Conservation (phyloP, 2,329 filamentous ascomycete species). For the Colletotrichum cereale region DNA sequence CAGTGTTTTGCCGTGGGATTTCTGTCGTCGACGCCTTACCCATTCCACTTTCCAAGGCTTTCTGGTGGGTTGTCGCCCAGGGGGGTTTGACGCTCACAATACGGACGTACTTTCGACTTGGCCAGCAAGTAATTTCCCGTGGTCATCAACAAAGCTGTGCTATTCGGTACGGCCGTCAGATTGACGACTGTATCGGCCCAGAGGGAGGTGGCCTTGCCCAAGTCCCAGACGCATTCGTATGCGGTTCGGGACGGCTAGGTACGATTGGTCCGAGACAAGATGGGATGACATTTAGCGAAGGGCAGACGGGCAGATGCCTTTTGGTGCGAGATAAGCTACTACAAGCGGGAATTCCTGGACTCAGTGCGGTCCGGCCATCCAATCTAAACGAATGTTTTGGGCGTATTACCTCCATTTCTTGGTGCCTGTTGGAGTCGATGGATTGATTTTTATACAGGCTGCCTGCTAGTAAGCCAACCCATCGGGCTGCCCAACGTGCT, state of each 20-base stretch:
- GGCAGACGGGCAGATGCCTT: constrained; percentile 2
- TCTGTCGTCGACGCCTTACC: neutral
- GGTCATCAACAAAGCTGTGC: neutral
- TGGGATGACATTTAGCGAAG: constrained; percentile 24
- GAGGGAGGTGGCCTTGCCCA: neutral
- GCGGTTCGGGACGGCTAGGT: constrained; percentile 12
- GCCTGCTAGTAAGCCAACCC: constrained; percentile 13
- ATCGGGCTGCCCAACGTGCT: neutral
- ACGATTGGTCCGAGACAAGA: constrained; percentile 20
- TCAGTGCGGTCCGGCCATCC: neutral
- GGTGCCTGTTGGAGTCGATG: neutral
- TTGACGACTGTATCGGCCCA: neutral
- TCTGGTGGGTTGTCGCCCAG: constrained; percentile 21
- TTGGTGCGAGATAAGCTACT: constrained; percentile 29
- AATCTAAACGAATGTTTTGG: constrained; percentile 17
- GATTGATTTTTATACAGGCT: neutral
- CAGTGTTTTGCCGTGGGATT: constrained; percentile 1
- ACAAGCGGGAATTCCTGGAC: constrained; percentile 11
- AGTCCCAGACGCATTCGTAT: neutral
- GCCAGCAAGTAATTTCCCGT: constrained; percentile 16
- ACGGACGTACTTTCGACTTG: neutral
- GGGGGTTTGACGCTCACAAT: constrained; percentile 29
- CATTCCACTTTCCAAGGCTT: neutral
- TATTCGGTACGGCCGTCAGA: neutral
- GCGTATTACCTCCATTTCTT: constrained; percentile 18